Conservation (phyloP, 805 yeast genomes). For the Suhomyces vadensis region DNA sequence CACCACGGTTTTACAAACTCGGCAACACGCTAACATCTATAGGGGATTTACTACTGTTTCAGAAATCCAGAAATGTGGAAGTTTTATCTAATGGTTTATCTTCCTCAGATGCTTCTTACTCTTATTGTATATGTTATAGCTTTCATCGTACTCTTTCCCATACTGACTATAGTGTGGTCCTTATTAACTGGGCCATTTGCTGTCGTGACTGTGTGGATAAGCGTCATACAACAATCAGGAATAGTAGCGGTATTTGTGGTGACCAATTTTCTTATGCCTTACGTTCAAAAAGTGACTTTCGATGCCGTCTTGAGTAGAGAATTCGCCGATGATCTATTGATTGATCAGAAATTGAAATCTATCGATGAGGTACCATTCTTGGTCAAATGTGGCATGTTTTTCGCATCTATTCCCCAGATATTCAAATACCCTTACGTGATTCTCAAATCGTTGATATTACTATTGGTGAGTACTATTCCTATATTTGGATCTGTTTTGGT, state of each 20-base stretch:
- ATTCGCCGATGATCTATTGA: conserved; percentile 46
- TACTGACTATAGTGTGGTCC: conserved; percentile 42
- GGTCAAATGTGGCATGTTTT: conserved; percentile 26
- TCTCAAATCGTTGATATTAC: conserved; percentile 31
- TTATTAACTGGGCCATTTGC: conserved; percentile 55
- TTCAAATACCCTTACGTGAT: conserved; percentile 45
- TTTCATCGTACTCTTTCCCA: conserved; percentile 45
- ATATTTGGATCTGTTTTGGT: conserved; percentile 58
- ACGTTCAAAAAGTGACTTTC: conserved; percentile 47
- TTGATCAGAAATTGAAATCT: conserved; percentile 38
- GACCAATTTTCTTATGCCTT: conserved; percentile 45
- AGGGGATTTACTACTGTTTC: conserved; percentile 45
- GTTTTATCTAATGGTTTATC: conserved; percentile 39
- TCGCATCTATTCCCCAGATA: conserved; percentile 36
- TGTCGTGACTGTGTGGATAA: conserved; percentile 44
- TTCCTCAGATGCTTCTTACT: conserved; percentile 48
- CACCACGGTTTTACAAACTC: neutral
- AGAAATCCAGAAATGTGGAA: conserved; percentile 48
- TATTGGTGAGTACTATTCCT: conserved; percentile 52
- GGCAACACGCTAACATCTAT: conserved; percentile 13
- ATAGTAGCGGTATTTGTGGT: conserved; percentile 45
- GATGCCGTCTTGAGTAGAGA: conserved; percentile 50
- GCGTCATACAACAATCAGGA: conserved; percentile 45
- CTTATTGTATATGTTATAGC: conserved; percentile 35
- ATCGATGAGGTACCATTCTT: conserved; percentile 31